Evolutionary conservation across 2,329 filamentous ascomycete genomes (phyloP).

Genomic region (Colletotrichum somersetense): DNA sequence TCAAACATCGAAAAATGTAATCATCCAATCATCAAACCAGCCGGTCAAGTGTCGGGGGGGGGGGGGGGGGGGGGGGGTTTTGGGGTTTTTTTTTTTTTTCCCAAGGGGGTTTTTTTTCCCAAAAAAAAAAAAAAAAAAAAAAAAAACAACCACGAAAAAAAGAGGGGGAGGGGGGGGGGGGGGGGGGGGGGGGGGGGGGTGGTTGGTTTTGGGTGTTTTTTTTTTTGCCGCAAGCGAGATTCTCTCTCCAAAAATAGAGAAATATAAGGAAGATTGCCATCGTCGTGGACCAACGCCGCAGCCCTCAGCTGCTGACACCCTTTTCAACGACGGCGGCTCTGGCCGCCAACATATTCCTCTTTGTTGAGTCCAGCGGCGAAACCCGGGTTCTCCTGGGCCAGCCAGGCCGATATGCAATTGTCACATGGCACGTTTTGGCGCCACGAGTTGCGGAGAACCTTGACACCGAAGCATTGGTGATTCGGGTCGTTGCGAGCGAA

Average conservation of each 20-base stretch:
- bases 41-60: too few species aligned
- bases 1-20: not conserved
- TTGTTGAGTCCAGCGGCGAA: conserved; percentile 22
- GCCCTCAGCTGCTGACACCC: not conserved
- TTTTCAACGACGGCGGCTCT: conserved; percentile 18
- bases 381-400: conserved; percentile 11
- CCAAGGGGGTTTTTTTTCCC: too few species aligned
- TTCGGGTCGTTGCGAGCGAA: conserved; percentile 78
- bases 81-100: not conserved
- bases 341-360: conserved; percentile 19
- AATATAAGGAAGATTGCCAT: not conserved
- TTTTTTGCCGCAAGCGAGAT: not conserved
- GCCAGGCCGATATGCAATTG: conserved; percentile 53
- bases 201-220: too few species aligned
- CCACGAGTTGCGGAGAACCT: conserved; percentile 73
- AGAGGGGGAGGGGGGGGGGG: too few species aligned
- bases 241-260: not conserved
- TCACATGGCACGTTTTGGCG: conserved; percentile 67
- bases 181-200: too few species aligned
- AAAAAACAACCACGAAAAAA: too few species aligned
- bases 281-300: not conserved
- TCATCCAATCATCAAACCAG: not conserved
- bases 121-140: too few species aligned
- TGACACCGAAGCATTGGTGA: conserved; percentile 77
- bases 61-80: too few species aligned